Evolutionary conservation across 1,284 basidiomycete species (phyloP), one percentile per base, ranked within the genome.

Genomic region (Psilocybe mexicana): DNA sequence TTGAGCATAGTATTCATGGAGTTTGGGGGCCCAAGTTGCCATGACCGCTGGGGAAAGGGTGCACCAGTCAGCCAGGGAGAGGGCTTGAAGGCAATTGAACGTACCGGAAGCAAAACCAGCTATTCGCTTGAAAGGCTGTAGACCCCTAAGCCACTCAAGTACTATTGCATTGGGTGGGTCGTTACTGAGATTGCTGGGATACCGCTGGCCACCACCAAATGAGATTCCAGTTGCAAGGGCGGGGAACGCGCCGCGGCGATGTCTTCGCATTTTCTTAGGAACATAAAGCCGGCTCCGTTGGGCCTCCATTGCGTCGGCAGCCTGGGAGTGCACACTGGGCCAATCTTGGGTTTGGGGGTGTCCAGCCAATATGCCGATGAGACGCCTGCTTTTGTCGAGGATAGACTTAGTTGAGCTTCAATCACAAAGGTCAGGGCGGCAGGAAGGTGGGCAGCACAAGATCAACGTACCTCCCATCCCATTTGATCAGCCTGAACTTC

Each of bases 81-180:
- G 35, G 40, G 25, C 8, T 40, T n/a, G 4, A 7, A 2, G 24
- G 4, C n/a, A 4, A 5, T 35, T 3, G 8, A 33, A 4, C 56
- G 30, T 51, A 59, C 57, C n/a, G 12, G 52, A 52, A 6, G 14
- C 40, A 33, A 59, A 59, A 2, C 57, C 60, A 12, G 60, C 49
- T 45, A 54, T n/a, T 7, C 55, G 52, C 43, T 23, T 44, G 26
- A 58, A 47, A 11, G 55, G n/a, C 18, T 54, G 30, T 7, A 23
- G 18, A 3, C 8, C 1, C 14, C 33, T 43, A 3, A 60, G 38
- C 12, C 33, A 4, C 4, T 47, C 6, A 23, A 60, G 6, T 7
- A 60, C 14, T 2, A 2, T 7, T 3, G 7, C 24, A 23, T 60
- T 60, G 10, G 6, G 4, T 6, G 12, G 26, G 18, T 8, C 11